Conservation (phyloP, 2,329 filamentous ascomycete species). For the Botrytis paeoniae region DNA sequence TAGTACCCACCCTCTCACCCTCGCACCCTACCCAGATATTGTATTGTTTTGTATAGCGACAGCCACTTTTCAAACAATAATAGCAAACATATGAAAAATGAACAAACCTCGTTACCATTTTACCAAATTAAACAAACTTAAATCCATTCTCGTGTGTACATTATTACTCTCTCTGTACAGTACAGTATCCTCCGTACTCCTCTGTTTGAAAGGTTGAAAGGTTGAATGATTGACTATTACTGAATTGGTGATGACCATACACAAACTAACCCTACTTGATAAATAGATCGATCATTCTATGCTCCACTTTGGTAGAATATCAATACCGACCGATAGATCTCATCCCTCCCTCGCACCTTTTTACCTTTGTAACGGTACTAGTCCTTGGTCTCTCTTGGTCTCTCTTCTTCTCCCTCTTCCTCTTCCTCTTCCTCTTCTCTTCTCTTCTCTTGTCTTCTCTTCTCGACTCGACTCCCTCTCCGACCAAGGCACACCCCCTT, state of each 20-base stretch:
- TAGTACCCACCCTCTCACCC: not conserved
- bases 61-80: not conserved
- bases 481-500: not conserved
- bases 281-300: not conserved
- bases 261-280: not conserved
- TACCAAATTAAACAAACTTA: not conserved
- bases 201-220: not conserved
- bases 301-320: not conserved
- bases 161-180: not conserved
- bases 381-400: not conserved
- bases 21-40: no score
- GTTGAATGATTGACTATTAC: not conserved
- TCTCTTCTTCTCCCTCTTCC: not conserved
- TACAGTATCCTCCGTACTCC: not conserved
- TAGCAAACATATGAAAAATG: not conserved
- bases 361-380: not conserved
- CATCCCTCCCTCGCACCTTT: not conserved
- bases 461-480: not conserved
- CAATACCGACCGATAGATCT: constrained; percentile 2
- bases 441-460: not conserved
- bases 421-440: no score
- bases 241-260: not conserved
- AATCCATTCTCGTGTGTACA: not conserved
- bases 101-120: not conserved
- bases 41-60: not conserved